Percentiles rank a stretch among this genome's conserved stretches.
Evolutionary conservation across 2,329 filamentous ascomycete genomes (phyloP).

Genomic region (Delphinella strobiligena): DNA sequence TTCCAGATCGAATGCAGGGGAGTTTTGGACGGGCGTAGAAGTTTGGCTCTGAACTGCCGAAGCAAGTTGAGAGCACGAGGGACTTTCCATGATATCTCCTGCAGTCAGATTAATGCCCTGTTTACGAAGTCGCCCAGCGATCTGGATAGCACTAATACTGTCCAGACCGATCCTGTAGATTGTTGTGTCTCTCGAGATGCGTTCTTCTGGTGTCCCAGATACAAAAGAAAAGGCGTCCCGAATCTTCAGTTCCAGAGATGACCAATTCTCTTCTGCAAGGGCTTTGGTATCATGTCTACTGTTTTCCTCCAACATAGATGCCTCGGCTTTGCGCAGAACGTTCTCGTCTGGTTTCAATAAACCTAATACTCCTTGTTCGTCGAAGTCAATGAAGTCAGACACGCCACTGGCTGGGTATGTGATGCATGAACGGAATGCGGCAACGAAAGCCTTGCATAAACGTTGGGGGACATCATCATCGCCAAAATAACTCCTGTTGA

Average conservation of each 20-base stretch:
- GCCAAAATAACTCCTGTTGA: slow-evolving; percentile 12
- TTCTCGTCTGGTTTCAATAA: slow-evolving; percentile 2
- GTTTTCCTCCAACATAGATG: background rate
- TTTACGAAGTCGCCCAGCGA: slow-evolving; percentile 56
- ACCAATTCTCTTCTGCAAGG: slow-evolving; percentile 30
- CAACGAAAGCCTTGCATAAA: slow-evolving; percentile 19
- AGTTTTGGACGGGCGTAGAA: background rate
- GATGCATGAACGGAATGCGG: slow-evolving; percentile 15
- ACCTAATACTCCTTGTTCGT: slow-evolving; percentile 9
- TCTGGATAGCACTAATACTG: slow-evolving; percentile 74
- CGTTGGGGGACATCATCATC: slow-evolving; percentile 8
- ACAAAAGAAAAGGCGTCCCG: slow-evolving; percentile 47
- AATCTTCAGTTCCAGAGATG: slow-evolving; percentile 38
- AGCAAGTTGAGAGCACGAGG: slow-evolving; percentile 23
- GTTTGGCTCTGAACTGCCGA: slow-evolving; percentile 12
- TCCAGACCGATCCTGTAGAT: slow-evolving; percentile 85
- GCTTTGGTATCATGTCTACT: background rate
- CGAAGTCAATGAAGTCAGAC: slow-evolving; percentile 12
- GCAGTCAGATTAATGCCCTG: slow-evolving; percentile 49
- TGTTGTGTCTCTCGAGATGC: slow-evolving; percentile 50
- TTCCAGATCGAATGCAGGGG: slow-evolving; percentile 33
- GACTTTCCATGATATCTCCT: slow-evolving; percentile 58
- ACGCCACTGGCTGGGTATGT: slow-evolving; percentile 17
- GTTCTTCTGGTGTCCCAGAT: slow-evolving; percentile 36
- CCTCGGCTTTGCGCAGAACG: background rate